Percentiles rank a stretch among this genome's conserved stretches.
These are phyloP conservation scores for Tylopilus rubrobrunneus DNA, from an alignment of 768 basidiomycete genomes.

Conservation along the genomic window DNA sequence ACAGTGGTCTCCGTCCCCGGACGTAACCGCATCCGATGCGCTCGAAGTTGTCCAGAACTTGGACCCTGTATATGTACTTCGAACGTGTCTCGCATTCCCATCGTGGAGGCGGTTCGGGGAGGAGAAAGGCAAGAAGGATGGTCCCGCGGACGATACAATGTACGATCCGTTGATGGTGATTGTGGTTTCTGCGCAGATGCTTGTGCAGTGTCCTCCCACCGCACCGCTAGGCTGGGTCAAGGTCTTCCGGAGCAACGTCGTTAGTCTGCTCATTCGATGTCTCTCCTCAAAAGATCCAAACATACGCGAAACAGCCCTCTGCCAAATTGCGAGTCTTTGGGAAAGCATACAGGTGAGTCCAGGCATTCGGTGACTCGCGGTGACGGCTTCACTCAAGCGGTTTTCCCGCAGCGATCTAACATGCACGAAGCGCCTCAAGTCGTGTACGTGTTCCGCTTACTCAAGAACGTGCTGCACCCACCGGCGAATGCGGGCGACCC, in stretches of 20 bases:
- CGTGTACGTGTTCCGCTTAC: constrained; percentile 57
- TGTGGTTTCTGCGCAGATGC: constrained; percentile 59
- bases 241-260: constrained; percentile 75
- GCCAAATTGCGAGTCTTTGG: constrained; percentile 60
- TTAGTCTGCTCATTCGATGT: constrained; percentile 67
- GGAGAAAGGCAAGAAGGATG: constrained; percentile 24
- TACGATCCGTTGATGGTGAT: constrained; percentile 84
- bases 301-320: constrained; percentile 58
- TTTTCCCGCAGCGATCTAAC: constrained; percentile 43
- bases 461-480: constrained; percentile 15
- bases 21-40: constrained; percentile 40
- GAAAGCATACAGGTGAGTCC: constrained; percentile 57
- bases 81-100: constrained; percentile 71
- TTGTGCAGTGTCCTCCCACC: constrained; percentile 54
- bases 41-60: constrained; percentile 68
- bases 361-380: not conserved
- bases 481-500: constrained; percentile 44
- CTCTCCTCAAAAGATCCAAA: constrained; percentile 62
- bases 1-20: constrained; percentile 56
- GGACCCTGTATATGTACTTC: constrained; percentile 64
- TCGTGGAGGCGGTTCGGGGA: constrained; percentile 52
- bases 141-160: constrained; percentile 35
- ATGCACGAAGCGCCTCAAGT: constrained; percentile 80
- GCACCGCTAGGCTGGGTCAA: constrained; percentile 76
- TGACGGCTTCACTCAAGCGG: not conserved